A percentile compares a stretch with the other conserved stretches of the same genome.
These are phyloP conservation scores for Solanum piurae DNA, from an alignment of 257 asterid species.

Conservation along the genomic window DNA sequence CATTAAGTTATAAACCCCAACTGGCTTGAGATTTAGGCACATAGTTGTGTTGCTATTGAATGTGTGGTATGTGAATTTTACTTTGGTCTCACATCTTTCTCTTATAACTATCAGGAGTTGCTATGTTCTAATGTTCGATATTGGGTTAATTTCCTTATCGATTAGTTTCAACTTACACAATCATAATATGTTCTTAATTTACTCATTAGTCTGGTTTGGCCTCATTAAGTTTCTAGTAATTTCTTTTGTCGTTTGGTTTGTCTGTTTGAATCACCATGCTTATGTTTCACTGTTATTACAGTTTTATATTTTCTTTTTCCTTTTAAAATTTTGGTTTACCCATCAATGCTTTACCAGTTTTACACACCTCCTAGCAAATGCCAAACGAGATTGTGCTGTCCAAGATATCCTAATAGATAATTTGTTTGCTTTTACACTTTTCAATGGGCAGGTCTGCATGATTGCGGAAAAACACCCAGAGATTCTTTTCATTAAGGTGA, in stretches of 20 bases:
- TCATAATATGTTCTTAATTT: background rate
- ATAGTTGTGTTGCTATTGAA: background rate
- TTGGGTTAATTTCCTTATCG: background rate
- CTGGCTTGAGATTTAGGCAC: background rate
- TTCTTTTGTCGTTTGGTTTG: background rate
- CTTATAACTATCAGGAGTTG: background rate
- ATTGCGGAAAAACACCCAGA: conserved; percentile 53
- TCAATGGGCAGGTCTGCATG: conserved; percentile 43
- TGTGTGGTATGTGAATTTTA: background rate
- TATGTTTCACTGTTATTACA: background rate
- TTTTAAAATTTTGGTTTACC: background rate
- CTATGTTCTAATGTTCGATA: background rate
- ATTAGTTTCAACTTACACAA: background rate
- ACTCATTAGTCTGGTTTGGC: background rate
- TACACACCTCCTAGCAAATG: background rate
- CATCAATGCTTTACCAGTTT: background rate
- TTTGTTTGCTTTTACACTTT: background rate
- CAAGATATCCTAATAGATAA: background rate
- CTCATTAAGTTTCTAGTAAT: background rate
- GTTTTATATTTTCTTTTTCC: background rate
- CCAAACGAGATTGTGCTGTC: background rate
- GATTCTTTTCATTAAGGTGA: conserved; percentile 55
- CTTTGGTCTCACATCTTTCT: background rate
- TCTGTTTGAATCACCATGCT: background rate
- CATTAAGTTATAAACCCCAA: background rate